Base-by-base conservation (phyloP, 352 stramenopile species). In the Plasmopara viticola region DNA sequence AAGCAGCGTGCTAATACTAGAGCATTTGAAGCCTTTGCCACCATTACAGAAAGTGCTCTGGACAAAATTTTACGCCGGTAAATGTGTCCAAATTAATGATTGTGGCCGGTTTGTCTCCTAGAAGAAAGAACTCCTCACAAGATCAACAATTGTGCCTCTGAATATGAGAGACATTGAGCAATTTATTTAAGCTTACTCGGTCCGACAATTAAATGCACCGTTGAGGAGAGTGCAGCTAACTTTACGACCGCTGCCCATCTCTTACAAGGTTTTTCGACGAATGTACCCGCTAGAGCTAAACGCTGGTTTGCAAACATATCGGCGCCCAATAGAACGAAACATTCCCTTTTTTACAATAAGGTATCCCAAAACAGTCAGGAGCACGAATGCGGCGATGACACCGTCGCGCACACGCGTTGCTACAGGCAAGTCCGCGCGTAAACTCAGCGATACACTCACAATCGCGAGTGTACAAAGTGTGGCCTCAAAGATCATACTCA, bases 211-310 rank as follows among this genome's bases (percentile, higher is more conserved):
- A 34, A 9, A 9, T 34, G 30, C 9, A 8, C 6, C 10, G 31
- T 35, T 35, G 5, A 12, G 10, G 10, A 12, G 6, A 5, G 10
- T 35, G 6, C 10, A 35, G 20, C 20, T 35, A 5, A 12, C 31
- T 41, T 17, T 41, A 15, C 37, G 13, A 7, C 37, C 14, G 4
- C 5, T 18, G 1, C 37, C 37, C 8, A 41, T 17, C 7, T 14
- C 40, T 53, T 70, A 70, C 30, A 47, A 31, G 18, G 47, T 66
- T 62, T 88, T 91, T 35, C 74, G 71, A 53, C 75, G 78, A 54
- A 94, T 94, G 64, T 94, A 94, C 38, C 83, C 80, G 47, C 78
- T 94, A 38, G 80, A 91, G 56, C 74, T 87, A 56, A 94, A 91
- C 30, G 80, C 74, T 25, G 83, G 83, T 57, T 94, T 94, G 69